Base-by-base conservation (phyloP, 2,329 filamentous ascomycete genomes). In the Rutstroemia sp. region DNA sequence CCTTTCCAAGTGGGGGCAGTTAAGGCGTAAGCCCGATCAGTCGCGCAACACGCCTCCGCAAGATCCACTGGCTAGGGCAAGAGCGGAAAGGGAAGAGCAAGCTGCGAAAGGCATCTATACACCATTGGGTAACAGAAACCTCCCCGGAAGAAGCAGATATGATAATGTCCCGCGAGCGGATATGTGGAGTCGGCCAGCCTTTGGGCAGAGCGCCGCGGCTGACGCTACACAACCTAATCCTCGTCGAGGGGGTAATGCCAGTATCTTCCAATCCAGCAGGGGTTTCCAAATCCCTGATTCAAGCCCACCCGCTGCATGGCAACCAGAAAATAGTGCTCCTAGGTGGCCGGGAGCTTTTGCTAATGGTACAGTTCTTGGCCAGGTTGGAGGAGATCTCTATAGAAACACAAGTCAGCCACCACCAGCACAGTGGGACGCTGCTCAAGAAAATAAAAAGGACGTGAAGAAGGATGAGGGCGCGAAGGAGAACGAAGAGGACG, bases 81-180 rank as follows among this genome's bases (percentile, higher is more conserved):
- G 66, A 18, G 55, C 60, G 37, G 50, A 63, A 54, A 63, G 67
- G 52, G 67, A 68, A 54, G 55, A 64, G 45, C 39, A 65, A 25
- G 58, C 66, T 12, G 62, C 49, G 19, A 49, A 25, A 6, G 61
- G 54, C n/a, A 56, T 27, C 45, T 69, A 68, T 50, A 65, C 58
- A 12, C 63, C 66, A 16, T 25, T 68, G 12, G 46, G 54, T 38
- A 41, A 41, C 14, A 58, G 46, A 41, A 42, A 55, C 38, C 45
- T 27, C 18, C 45, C 45, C 6, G 46, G 50, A 18, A 19, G 46
- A 44, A 39, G 45, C 14, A 49, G 8, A 9, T 55, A 50, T 25
- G 18, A 14, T 4, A 7, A 49, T 10, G 14, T 27, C 18, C 52
- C 46, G 37, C 23, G 52, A 18, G 45, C 52, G 4, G 39, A 41